Conservation (phyloP, 2,329 filamentous ascomycete species). For the Phaeosphaeriaceae sp. region DNA sequence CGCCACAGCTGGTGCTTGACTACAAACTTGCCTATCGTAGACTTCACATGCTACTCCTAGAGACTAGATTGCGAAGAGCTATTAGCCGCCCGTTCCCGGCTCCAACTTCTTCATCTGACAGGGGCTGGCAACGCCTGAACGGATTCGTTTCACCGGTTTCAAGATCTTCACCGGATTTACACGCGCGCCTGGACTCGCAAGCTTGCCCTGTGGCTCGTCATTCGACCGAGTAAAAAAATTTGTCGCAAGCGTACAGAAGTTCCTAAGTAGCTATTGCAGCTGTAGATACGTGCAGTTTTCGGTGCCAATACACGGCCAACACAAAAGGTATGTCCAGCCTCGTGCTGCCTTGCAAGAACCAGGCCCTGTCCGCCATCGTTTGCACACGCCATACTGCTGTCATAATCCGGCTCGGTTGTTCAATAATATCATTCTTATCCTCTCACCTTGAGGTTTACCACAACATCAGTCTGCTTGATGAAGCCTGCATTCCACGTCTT, state of each 20-base stretch:
- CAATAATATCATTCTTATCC: background rate
- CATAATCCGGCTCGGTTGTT: background rate
- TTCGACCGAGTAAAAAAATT: background rate
- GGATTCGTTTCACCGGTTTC: background rate
- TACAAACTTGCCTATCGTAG: background rate
- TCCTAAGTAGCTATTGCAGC: too few species aligned
- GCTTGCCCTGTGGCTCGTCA: background rate
- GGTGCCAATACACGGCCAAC: too few species aligned
- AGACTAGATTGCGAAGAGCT: background rate
- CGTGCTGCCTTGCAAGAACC: too few species aligned
- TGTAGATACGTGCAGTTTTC: background rate
- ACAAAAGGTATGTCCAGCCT: too few species aligned
- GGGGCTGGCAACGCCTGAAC: background rate
- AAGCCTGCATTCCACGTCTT: conserved; percentile 22
- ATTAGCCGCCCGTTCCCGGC: too few species aligned
- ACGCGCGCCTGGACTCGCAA: background rate
- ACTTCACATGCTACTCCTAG: background rate
- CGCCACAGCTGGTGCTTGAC: background rate
- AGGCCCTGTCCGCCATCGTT: background rate
- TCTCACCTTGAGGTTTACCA: conserved; percentile 4
- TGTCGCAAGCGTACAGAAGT: background rate
- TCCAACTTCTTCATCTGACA: background rate
- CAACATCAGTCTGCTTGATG: conserved; percentile 19
- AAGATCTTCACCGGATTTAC: background rate
- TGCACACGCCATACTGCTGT: background rate